Base-by-base conservation (phyloP, 2,329 filamentous ascomycete species). In the Calonectria henricotiae region DNA sequence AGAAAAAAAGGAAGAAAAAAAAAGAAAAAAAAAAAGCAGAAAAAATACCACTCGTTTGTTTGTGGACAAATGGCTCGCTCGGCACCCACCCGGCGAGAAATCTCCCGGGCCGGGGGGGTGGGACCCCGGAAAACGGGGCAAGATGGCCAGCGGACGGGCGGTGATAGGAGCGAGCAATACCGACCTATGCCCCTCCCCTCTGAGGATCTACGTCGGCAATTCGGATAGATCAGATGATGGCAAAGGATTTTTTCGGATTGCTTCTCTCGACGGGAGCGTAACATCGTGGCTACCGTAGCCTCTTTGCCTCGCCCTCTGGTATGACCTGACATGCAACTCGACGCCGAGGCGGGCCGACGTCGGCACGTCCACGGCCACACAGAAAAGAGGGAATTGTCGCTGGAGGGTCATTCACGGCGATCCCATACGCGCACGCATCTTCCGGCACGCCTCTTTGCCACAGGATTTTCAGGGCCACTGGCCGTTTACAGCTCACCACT, bases 391-490 rank as follows among this genome's bases (percentile, higher is more conserved):
- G 39, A 61, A 61, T 61, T 43, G 49, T 25, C 32, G 49, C 17
- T 23, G 13, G 55, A 37, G 23, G 13, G 15, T 17, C 20, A 27
- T 41, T 41, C 6, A 60, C 37, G 55, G 25, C 55, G 55, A 61
- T 43, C 55, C 9, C 37, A 61, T 61, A 39, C 55, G 35, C 25
- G 37, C 20, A 43, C 41, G 30, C 51, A 35, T 39, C 23, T 60
- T 23, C 37, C 55, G 55, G 39, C 37, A 41, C 30, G n/a, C 35
- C 23, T 43, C 55, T 61, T 61, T 43, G 55, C 37, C 55, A 61
- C 55, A 61, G 8, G 67, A 69, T 65, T 65, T 62, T 37, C 67
- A 69, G 62, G 67, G 67, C 67, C 62, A n/a, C 12, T 54, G 51
- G 54, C 67, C 66, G 32, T 60, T 63, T 68, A 44, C 20, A 43